Evolutionary conservation across 2,329 filamentous ascomycete genomes (phyloP), one percentile per base, ranked within the genome.

Genomic region (Xylaria polymorpha): DNA sequence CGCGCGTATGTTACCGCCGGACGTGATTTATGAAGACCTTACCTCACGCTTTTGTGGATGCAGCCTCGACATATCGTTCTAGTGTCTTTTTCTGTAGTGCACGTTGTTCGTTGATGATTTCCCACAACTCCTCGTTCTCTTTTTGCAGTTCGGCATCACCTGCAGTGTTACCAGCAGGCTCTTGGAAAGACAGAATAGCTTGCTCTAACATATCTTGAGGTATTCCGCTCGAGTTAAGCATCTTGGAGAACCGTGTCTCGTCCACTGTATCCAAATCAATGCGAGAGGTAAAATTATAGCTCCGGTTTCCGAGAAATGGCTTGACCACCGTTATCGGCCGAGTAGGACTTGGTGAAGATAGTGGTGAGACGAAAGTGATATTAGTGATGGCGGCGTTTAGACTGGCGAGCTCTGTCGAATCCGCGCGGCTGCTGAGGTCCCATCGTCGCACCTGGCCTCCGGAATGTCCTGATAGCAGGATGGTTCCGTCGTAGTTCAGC

Each of bases 311-410:
- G 69, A 91, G 86, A 70, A 89, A 90, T n/a, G 95, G 95, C 82
- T 97, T 98, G 69, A 95, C 85, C 29, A 98, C 86, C 1, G 85
- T 86, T 25, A 87, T 80, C 18, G 86, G 83, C 73, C 88, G 85
- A 20, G 85, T 86, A 71, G 77, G 75, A 71, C 35, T 81, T 78
- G 74, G 85, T 84, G 68, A 82, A 82, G 79, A 80, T 32, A 86
- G 84, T 0, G 92, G 89, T 10, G 89, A 86, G 35, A 93, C 83
- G 80, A 96, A 92, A n/a, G 85, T 78, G 29, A 98, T 77, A 74
- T 97, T 97, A 12, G 93, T 96, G 41, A 97, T 90, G 20, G 94
- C 90, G 3, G 93, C 92, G 63, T 94, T 94, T 66, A 97, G 86
- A 67, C 91, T 92, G 1, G 88, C 85, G 56, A 95, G 77, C 61